Base-by-base conservation (phyloP, 257 asterid species). In the Mitragyna speciosa region DNA sequence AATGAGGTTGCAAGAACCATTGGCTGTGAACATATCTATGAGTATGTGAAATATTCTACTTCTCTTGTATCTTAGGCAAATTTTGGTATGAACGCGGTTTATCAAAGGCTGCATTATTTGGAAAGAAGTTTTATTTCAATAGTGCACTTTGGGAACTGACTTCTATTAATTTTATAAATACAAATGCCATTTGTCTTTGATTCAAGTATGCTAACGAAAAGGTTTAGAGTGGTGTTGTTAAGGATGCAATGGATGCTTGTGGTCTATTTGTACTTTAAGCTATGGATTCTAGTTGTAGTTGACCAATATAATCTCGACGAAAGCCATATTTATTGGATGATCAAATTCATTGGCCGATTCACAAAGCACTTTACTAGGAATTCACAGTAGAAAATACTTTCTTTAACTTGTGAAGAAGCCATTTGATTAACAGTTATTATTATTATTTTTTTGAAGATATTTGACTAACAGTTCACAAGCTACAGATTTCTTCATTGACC, bases 301-400 rank as follows among this genome's bases (percentile, higher is more conserved):
- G 79, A 43, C 72, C 72, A 41, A 61, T 61, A 43, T 14, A 49
- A 66, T 51, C 12, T 3, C 47, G 47, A 79, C 59, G n/a, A 72
- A 59, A 12, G 48, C 71, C 11, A 41, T 54, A 36, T 56, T 26
- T 39, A 83, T 75, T 83, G 83, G 81, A 83, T 70, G 83, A 68
- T 83, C 67, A 16, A 71, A 31, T 71, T 31, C 87, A 77, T 61
- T 83, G 83, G 87, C 63, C 51, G 86, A 82, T 69, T 84, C 90
- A 84, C 78, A 81, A 77, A 83, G 83, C 90, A 88, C 87, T 76
- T 80, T 14, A 59, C 56, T 26, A 12, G 75, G 58, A 80, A 52
- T 76, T 66, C 75, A n/a, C 22, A 5, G 64, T 19, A 28, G 28
- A 7, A 65, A 41, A n/a, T 36, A 36, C 41, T 65, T 51, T 43